These are phyloP conservation scores for Solanum chaucha DNA, from an alignment of 257 asterid species.

Conservation along the genomic window DNA sequence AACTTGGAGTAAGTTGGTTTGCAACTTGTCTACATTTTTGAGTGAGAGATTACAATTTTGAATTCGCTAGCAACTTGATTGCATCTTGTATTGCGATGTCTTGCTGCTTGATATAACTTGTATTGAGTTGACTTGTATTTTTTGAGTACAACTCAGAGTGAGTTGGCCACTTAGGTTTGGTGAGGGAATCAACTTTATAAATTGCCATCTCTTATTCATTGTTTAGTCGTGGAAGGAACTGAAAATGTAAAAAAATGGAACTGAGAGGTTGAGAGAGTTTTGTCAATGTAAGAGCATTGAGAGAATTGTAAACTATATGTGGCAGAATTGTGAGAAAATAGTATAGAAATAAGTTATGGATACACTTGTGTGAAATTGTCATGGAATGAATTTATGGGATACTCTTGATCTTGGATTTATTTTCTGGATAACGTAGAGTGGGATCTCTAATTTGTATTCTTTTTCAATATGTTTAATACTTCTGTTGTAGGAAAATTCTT, in stretches of 20 bases:
- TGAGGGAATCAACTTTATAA: not conserved
- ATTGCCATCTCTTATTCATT: not conserved
- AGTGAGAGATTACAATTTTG: not conserved
- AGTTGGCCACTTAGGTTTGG: not conserved
- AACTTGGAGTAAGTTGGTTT: not conserved
- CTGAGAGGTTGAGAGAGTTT: not conserved
- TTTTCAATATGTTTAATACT: not conserved
- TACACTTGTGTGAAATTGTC: not conserved
- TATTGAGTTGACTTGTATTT: not conserved
- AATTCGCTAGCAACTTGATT: not conserved
- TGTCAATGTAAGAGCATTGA: not conserved
- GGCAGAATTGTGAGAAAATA: not conserved
- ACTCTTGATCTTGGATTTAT: not conserved
- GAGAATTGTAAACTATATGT: not conserved
- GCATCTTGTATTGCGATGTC: not conserved
- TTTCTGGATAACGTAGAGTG: not conserved
- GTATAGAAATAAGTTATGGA: not conserved
- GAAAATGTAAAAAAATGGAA: not conserved
- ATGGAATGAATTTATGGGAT: not conserved
- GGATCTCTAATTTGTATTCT: not conserved
- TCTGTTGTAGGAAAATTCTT: not conserved
- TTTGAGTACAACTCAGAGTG: not conserved
- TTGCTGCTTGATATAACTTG: not conserved
- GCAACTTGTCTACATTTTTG: not conserved
- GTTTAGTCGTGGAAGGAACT: not conserved